A percentile compares a stretch with the other conserved stretches of the same genome.
Evolutionary conservation across 2,329 filamentous ascomycete species (phyloP).

Genomic region (Venturia asperata): DNA sequence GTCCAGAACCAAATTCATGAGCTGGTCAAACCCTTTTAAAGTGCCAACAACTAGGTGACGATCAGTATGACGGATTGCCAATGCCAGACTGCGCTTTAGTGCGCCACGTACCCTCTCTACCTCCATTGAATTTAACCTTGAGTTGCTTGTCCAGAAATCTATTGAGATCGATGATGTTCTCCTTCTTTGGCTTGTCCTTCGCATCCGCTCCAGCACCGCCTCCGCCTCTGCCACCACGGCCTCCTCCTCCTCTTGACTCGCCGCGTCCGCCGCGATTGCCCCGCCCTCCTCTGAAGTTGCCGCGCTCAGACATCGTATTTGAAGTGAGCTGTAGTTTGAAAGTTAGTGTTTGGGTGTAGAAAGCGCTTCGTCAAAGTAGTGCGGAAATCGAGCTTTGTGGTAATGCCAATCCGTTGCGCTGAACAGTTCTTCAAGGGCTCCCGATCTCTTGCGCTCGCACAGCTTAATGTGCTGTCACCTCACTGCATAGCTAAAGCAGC

Average conservation of each 20-base stretch:
- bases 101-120: slow-evolving; percentile 66
- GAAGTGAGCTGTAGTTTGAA: not conserved
- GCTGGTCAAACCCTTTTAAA: slow-evolving; percentile 89
- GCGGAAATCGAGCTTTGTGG: not conserved
- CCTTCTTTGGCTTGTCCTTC: slow-evolving; percentile 84
- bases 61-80: slow-evolving; percentile 15
- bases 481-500: not conserved
- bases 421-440: not conserved
- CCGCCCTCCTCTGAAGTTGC: slow-evolving; percentile 41
- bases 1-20: slow-evolving; percentile 97
- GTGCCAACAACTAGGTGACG: slow-evolving; percentile 66
- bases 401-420: not conserved
- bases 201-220: slow-evolving; percentile 35
- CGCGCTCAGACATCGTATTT: slow-evolving; percentile 48
- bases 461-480: not conserved
- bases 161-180: slow-evolving; percentile 90
- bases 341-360: not conserved
- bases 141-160: slow-evolving; percentile 98
- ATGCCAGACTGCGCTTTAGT: slow-evolving; percentile 1
- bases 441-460: not conserved
- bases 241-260: slow-evolving; percentile 29
- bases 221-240: slow-evolving; percentile 26
- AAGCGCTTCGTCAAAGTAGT: not conserved
- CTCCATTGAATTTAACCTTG: slow-evolving; percentile 92
- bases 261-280: slow-evolving; percentile 32